phyloP scores from a whole-genome alignment of 1,139 yeast species.

The Saccharomyces hybrid region DNA sequence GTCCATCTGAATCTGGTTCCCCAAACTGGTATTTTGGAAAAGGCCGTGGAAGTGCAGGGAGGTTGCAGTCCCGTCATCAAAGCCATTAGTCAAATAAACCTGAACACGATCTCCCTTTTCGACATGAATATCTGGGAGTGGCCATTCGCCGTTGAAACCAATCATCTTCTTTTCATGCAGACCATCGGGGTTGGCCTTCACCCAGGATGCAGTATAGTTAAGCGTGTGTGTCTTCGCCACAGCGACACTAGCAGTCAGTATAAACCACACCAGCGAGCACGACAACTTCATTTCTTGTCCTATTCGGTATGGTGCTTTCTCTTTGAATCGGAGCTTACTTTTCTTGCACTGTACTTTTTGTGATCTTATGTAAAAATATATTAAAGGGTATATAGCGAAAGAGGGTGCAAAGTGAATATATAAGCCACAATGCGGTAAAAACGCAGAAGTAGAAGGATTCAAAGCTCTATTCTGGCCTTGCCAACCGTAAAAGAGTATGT shows the following conservation, averaged over 20 bases:
- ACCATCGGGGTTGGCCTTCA: conserved; percentile 57
- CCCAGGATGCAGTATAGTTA: conserved; percentile 46
- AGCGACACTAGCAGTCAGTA: conserved; percentile 2
- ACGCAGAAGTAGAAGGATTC: no score
- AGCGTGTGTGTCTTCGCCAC: conserved; percentile 40
- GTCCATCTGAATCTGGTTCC: conserved; percentile 51
- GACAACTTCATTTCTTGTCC: neutral
- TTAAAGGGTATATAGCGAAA: no score
- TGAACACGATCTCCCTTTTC: conserved; percentile 55
- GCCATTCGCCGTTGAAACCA: conserved; percentile 68
- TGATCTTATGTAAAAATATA: neutral
- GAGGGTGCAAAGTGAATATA: no score
- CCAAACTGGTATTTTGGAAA: conserved; percentile 45
- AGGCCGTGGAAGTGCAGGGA: conserved; percentile 74
- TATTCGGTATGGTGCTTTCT: neutral
- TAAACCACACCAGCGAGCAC: neutral
- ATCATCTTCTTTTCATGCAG: conserved; percentile 41
- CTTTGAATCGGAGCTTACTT: neutral
- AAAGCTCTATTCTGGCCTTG: no score
- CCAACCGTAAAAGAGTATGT: no score
- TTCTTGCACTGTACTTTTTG: neutral
- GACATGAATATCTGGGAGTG: conserved; percentile 62
- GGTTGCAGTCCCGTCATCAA: conserved; percentile 39
- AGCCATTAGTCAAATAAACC: conserved; percentile 51
- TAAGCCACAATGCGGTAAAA: no score